Evolutionary conservation across 192 early-diverging fungal species (phyloP), one percentile per base, ranked within the genome.

Genomic region (Phlyctochytrium arcticum): DNA sequence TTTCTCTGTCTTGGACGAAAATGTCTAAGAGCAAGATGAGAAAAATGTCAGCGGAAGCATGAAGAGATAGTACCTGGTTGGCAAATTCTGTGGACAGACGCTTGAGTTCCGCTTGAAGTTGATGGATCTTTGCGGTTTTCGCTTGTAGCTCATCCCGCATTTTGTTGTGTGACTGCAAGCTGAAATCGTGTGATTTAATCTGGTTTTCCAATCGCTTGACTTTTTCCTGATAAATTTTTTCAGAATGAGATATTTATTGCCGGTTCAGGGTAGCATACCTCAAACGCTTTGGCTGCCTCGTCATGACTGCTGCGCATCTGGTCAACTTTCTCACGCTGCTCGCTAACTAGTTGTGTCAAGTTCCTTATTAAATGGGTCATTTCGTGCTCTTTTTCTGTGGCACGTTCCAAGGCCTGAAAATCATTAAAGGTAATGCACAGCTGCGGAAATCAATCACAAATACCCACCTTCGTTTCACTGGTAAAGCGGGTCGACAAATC

Each of bases 251-350:
- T 7, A 65, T 24, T 53, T 47, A n/a, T 17, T 19, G 1, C 19
- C 19, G 8, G 8, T 31, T 60, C 42, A 15, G 8, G n/a, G n/a
- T 2, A 26, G 47, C 51, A 15, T 58, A 77, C 75, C 65, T 71
- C 76, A 51, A 75, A 72, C n/a, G 67, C 31, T 17, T 32, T 31
- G 27, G 65, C 57, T n/a, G 63, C 49, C 21, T 33, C 59, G 24
- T 73, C 37, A 24, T 76, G 59, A 31, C 67, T 63, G 6, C 24
- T 34, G 9, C 37, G 26, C 49, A 79, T 29, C 9, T 80, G 72
- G 4, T 60, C 46, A 47, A 79, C 77, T 10, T 63, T 66, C 17
- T 57, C 53, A 31, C 74, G 74, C 57, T 81, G 77, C 30, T 77
- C 77, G 53, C 80, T 81, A 3, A 72, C 23, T 26, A 76, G 27